Base-by-base conservation (phyloP, 352 stramenopile species). In the Thraustotheca clavata region DNA sequence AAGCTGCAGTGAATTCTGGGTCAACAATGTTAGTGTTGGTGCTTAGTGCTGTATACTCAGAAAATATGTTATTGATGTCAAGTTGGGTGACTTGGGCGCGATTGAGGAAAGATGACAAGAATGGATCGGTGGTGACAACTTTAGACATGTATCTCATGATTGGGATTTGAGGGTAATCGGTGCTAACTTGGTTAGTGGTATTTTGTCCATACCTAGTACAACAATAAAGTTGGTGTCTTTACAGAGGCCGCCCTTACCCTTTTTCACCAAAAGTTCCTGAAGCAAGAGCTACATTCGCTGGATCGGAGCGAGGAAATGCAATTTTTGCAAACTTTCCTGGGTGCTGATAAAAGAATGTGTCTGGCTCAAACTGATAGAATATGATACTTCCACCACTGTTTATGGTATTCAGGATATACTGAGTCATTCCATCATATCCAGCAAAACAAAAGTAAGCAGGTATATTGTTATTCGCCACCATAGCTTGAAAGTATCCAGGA, bases 361-460 rank as follows among this genome's bases (percentile, higher is more conserved):
- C 76, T 5, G 79, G 79, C 63, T 83, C 57, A 29, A 68, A 85
- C 46, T 85, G 71, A 41, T 80, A 83, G 59, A 88, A 88, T 0
- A 83, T 26, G 20, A 86, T 74, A 1, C 69, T 67, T 1, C 24
- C 24, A 0, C 67, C 62, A 6, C 60, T 50, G 4, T 39, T 20
- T 36, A 75, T 72, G 33, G 62, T 67, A 0, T 76, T 69, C 9
- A 75, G 41, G 4, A 69, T 75, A 39, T 77, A 84, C 8, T 68
- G 29, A 16, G 73, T 62, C 9, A 79, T 60, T 9, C 54, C 73
- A 7, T 54, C 67, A 36, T 82, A 81, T 0, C 75, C 75, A 22
- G 83, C 43, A 47, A 86, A 88, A 66, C 76, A 88, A 34, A 88
- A 85, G 69, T 86, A 88, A 0, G 79, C 73, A 2, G 77, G 77